These are phyloP conservation scores for Diplotaxis tenuifolia DNA, from an alignment of 345 rosid genomes.

Conservation along the genomic window DNA sequence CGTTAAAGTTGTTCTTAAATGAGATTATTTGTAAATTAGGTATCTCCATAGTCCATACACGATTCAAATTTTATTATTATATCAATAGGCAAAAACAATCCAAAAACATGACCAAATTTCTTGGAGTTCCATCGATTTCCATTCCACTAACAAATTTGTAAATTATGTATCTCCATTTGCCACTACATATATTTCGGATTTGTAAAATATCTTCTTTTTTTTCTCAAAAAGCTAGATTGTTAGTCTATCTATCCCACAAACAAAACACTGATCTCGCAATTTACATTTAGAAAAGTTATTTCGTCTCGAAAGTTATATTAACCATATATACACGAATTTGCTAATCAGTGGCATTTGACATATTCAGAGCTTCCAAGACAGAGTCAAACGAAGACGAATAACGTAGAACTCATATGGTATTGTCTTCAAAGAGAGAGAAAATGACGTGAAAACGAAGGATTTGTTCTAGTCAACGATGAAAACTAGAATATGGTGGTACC, in stretches of 20 bases:
- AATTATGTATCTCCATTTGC: too few relatives aligned
- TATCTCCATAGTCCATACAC: too few relatives aligned
- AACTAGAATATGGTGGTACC: conserved; percentile 3
- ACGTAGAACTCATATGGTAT: neutral
- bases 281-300: neutral
- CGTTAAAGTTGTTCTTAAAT: too few relatives aligned
- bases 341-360: conserved; percentile 12
- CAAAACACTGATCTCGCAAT: neutral
- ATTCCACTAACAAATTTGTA: too few relatives aligned
- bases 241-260: neutral
- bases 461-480: conserved; percentile 11
- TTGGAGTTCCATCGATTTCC: too few relatives aligned
- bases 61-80: too few relatives aligned
- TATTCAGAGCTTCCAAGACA: conserved; percentile 6
- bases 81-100: too few relatives aligned
- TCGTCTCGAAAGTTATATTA: neutral
- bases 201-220: neutral
- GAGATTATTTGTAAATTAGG: too few relatives aligned
- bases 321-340: neutral
- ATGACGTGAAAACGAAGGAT: neutral
- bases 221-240: neutral
- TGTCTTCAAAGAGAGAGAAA: neutral
- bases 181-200: too few relatives aligned
- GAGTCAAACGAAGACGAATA: conserved; percentile 7
- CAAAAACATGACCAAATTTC: too few relatives aligned